Conservation (phyloP, 164 flowering plant species). For the Piper longum region DNA sequence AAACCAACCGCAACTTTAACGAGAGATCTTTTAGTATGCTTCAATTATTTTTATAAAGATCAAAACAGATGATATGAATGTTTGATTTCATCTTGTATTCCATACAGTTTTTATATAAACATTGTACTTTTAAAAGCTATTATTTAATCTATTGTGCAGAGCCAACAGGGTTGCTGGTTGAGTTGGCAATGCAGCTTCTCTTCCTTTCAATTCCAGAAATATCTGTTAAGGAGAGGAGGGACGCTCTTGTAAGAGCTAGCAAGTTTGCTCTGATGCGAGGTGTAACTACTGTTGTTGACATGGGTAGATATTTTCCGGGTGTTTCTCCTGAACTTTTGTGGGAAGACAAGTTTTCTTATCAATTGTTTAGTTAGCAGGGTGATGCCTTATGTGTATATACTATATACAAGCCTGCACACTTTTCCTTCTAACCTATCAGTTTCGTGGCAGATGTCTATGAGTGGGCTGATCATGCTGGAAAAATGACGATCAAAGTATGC, state of each 20-base stretch:
- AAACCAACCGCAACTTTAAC: no score
- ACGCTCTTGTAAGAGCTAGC: conserved; percentile 78
- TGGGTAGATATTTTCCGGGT: conserved; percentile 89
- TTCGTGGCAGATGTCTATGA: conserved; percentile 57
- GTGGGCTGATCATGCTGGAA: conserved; percentile 62
- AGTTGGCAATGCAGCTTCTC: conserved; percentile 81
- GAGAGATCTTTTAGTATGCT: no score
- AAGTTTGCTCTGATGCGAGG: conserved; percentile 62
- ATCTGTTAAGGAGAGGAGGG: conserved; percentile 66
- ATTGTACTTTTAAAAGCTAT: background rate
- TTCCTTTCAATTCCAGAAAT: conserved; percentile 44
- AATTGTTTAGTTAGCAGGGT: no score
- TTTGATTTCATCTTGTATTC: no score
- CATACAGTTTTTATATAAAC: no score
- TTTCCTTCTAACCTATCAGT: background rate
- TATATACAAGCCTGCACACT: no score
- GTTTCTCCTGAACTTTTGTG: conserved; percentile 45
- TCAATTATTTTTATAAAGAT: no score
- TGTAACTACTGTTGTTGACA: conserved; percentile 92
- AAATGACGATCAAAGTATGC: conserved; percentile 76
- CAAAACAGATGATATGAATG: no score
- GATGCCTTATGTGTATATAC: no score
- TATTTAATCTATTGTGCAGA: conserved; percentile 34
- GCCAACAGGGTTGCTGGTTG: conserved; percentile 80
- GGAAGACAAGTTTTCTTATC: conserved; percentile 34